Conservation (phyloP, 371 early-diverging fungal species). For the Chytridiales sp. region DNA sequence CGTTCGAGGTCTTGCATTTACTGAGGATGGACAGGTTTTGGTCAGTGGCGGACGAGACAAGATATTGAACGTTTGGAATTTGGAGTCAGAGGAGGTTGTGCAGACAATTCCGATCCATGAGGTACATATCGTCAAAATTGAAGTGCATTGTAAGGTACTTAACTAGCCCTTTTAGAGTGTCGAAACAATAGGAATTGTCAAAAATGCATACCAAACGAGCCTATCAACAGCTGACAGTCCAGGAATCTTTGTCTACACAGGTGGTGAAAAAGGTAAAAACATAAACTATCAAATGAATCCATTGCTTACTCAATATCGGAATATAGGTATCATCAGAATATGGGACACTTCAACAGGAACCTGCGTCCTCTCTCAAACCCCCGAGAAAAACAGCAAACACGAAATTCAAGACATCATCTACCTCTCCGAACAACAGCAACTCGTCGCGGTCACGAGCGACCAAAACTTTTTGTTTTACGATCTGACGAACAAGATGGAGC, state of each 20-base stretch:
- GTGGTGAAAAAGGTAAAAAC: conserved; percentile 71
- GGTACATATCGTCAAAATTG: conserved; percentile 23
- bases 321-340: conserved; percentile 59
- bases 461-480: conserved; percentile 85
- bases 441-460: conserved; percentile 81
- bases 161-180: conserved; percentile 22
- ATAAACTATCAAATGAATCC: conserved; percentile 12
- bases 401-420: conserved; percentile 46
- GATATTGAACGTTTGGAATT: conserved; percentile 90
- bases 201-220: conserved; percentile 3
- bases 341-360: conserved; percentile 71
- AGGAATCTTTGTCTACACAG: conserved; percentile 70
- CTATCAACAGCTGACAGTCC: background rate
- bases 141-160: background rate
- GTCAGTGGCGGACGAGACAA: conserved; percentile 93
- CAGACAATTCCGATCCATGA: conserved; percentile 83
- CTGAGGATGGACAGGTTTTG: conserved; percentile 69
- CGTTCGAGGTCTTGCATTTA: conserved; percentile 84
- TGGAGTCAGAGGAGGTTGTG: conserved; percentile 62
- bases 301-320: background rate
- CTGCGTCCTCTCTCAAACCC: conserved; percentile 57
- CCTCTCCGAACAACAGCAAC: conserved; percentile 23
- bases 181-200: conserved; percentile 29
- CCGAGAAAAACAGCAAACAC: conserved; percentile 64
- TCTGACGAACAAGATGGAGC: conserved; percentile 44